These are phyloP conservation scores for Sequoia sempervirens DNA, from an alignment of 75 land plant genomes.

Conservation along the genomic window DNA sequence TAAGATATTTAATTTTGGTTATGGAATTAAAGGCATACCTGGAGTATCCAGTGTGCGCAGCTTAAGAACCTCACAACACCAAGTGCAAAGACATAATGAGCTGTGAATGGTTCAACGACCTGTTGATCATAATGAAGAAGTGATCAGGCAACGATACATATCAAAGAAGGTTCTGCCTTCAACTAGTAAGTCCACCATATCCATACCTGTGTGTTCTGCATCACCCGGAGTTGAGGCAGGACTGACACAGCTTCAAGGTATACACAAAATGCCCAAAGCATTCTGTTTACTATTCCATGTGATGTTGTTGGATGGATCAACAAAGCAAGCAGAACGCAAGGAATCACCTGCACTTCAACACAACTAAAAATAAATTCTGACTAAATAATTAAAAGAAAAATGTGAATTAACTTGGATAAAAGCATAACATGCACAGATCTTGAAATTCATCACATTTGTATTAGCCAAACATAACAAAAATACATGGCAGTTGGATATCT, in stretches of 20 bases:
- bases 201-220: slow-evolving; percentile 87
- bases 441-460: neutral
- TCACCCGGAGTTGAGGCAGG: slow-evolving; percentile 79
- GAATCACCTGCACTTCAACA: slow-evolving; percentile 46
- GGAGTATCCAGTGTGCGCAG: slow-evolving; percentile 99
- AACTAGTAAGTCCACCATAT: neutral
- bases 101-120: slow-evolving; percentile 98
- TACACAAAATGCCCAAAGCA: slow-evolving; percentile 83
- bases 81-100: slow-evolving; percentile 97
- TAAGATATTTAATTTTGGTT: neutral
- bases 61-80: slow-evolving; percentile 94
- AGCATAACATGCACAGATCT: neutral
- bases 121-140: slow-evolving; percentile 24
- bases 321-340: slow-evolving; percentile 58
- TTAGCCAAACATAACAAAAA: neutral
- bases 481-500: neutral
- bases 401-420: neutral
- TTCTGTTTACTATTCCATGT: slow-evolving; percentile 32
- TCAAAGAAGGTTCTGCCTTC: neutral
- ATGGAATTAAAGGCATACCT: slow-evolving; percentile 43
- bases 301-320: slow-evolving; percentile 58
- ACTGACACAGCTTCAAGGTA: slow-evolving; percentile 88
- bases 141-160: neutral
- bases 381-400: neutral
- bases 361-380: neutral